Percentiles rank a stretch among this genome's conserved stretches.
phyloP scores from a whole-genome alignment of 1,284 basidiomycete genomes.

The Melampsora larici-populina region DNA sequence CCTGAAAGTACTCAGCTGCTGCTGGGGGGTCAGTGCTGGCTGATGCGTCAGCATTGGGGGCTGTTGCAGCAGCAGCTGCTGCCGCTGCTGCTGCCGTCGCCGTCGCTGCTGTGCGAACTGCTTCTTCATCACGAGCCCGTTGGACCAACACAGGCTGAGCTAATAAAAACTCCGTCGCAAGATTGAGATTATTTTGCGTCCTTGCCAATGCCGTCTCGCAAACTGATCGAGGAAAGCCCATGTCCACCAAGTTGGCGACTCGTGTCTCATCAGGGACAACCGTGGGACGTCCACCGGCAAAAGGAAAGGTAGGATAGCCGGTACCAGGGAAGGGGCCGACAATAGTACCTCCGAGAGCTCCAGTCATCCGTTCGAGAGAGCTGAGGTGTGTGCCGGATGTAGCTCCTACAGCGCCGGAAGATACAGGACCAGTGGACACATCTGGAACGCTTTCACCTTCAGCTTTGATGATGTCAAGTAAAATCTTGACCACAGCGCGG shows the following conservation, averaged over 20 bases:
- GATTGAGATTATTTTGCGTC: slow-evolving; percentile 80
- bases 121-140: slow-evolving; percentile 47
- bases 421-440: slow-evolving; percentile 45
- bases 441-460: slow-evolving; percentile 70
- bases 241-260: slow-evolving; percentile 80
- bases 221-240: slow-evolving; percentile 88
- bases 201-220: slow-evolving; percentile 78
- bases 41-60: slow-evolving; percentile 47
- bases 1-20: background rate
- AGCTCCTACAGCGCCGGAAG: slow-evolving; percentile 48
- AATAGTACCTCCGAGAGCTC: slow-evolving; percentile 33
- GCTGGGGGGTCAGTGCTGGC: slow-evolving; percentile 16
- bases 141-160: slow-evolving; percentile 71
- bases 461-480: slow-evolving; percentile 75
- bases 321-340: slow-evolving; percentile 35
- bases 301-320: slow-evolving; percentile 48
- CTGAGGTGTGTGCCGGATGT: slow-evolving; percentile 44
- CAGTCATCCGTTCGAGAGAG: slow-evolving; percentile 35
- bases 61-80: slow-evolving; percentile 58
- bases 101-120: slow-evolving; percentile 44
- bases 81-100: slow-evolving; percentile 45
- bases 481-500: slow-evolving; percentile 69
- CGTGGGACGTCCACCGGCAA: slow-evolving; percentile 50
- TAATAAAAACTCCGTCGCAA: slow-evolving; percentile 84
- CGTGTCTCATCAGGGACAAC: slow-evolving; percentile 55